Percentiles rank a stretch among this genome's conserved stretches.
Conservation (phyloP, 768 basidiomycete species). For the Daedaleopsis sinensis region DNA sequence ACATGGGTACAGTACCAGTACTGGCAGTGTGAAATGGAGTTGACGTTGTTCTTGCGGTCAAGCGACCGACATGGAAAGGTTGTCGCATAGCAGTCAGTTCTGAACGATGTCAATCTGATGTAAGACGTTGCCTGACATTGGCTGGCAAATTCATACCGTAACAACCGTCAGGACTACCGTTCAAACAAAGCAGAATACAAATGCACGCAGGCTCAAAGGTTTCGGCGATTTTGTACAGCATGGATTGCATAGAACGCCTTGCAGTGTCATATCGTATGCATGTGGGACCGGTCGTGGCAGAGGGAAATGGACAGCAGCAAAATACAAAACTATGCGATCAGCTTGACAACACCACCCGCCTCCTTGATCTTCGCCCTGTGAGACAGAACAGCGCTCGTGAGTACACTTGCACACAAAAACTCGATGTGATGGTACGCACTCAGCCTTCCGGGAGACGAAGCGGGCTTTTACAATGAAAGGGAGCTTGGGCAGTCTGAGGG, state of each 20-base stretch:
- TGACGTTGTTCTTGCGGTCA: too few species aligned
- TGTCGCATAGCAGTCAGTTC: too few species aligned
- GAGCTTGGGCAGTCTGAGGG: conserved; percentile 72
- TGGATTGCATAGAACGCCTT: conserved; percentile 33
- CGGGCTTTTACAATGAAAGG: conserved; percentile 99
- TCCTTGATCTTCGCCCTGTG: conserved; percentile 82
- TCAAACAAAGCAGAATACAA: not conserved
- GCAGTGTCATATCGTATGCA: conserved; percentile 35
- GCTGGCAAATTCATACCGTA: too few species aligned
- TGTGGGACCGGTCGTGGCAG: conserved; percentile 24
- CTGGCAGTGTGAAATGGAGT: not conserved
- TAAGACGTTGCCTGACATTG: too few species aligned
- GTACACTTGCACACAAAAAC: not conserved
- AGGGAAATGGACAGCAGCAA: conserved; percentile 27
- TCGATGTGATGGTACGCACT: conserved; percentile 55
- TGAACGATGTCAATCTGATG: too few species aligned
- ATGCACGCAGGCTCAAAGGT: not conserved
- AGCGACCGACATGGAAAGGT: too few species aligned
- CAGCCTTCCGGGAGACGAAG: conserved; percentile 86
- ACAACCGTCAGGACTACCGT: too few species aligned
- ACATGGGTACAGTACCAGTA: too few species aligned
- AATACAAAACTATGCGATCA: conserved; percentile 71
- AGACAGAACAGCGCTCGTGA: conserved; percentile 13
- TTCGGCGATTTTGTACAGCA: conserved; percentile 22
- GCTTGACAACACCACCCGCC: conserved; percentile 91